Percentiles rank a stretch among this genome's conserved stretches.
phyloP scores from a whole-genome alignment of 305 asterid species.

The Stenogyne calaminthoides region DNA sequence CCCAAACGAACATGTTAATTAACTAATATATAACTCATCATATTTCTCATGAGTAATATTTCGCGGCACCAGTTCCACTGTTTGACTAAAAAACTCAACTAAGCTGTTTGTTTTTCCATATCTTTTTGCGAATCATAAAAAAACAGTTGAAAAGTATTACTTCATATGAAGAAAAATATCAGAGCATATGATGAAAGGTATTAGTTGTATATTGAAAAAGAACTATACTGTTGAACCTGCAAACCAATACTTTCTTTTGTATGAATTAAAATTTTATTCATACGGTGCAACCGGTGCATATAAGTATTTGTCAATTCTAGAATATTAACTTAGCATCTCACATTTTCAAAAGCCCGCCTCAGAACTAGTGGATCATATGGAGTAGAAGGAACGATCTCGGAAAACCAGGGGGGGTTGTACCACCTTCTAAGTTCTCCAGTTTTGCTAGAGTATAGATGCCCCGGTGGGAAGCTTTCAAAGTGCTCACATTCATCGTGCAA shows the following conservation, averaged over 20 bases:
- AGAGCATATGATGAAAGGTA: too few relatives aligned
- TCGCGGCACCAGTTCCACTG: too few relatives aligned
- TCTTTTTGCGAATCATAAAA: too few relatives aligned
- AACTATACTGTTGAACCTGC: too few relatives aligned
- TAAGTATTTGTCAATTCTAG: not conserved
- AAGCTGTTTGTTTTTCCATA: too few relatives aligned
- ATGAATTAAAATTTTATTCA: too few relatives aligned
- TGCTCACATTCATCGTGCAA: slow-evolving; percentile 87
- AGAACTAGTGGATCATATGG: slow-evolving; percentile 81
- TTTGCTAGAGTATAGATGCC: slow-evolving; percentile 92
- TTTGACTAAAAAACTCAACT: too few relatives aligned
- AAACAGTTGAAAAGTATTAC: too few relatives aligned
- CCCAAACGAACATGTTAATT: not conserved
- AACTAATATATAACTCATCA: not conserved
- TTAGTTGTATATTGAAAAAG: too few relatives aligned
- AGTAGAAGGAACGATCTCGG: slow-evolving; percentile 79
- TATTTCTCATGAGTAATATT: not conserved
- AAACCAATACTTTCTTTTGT: too few relatives aligned
- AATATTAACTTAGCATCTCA: slow-evolving; percentile 34
- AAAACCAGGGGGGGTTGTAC: slow-evolving; percentile 92
- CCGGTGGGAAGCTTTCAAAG: slow-evolving; percentile 93
- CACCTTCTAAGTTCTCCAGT: slow-evolving; percentile 71
- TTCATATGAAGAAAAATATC: too few relatives aligned
- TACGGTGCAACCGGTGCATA: too few relatives aligned
- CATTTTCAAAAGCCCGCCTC: slow-evolving; percentile 88